Evolutionary conservation across 495 filamentous ascomycete genomes (phyloP), one percentile per base, ranked within the genome.

Genomic region (Penicillium dipodomyicola): DNA sequence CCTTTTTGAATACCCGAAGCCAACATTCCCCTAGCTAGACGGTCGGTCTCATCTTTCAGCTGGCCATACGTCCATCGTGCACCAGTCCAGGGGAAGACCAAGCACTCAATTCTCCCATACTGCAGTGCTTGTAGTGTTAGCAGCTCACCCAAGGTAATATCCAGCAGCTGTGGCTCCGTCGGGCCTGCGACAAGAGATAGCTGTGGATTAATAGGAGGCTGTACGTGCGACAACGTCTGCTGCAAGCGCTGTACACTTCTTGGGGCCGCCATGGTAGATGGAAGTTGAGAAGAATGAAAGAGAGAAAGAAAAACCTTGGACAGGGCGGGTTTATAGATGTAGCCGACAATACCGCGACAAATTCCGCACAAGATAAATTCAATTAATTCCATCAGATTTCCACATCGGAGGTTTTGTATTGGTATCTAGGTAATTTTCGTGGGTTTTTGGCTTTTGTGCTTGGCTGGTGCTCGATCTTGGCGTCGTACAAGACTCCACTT

Each of bases 41-140:
- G 73, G 25, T 84, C 78, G 47, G 78, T 79, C 65, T 85, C 80
- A 48, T 82, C 77, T 55, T 85, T 81, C 50, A 89, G 70, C 43
- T 86, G 75, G 42, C 79, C 74, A 62, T 87, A 89, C 1, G 85
- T 87, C 84, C 83, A 87, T 54, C 85, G 72, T 17, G 84, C 77
- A 3, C 82, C 83, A 0, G 84, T 86, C 83, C 84, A 87, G 4
- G 85, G 82, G 35, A 85, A 84, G 15, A 88, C 80, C 19, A 88
- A 67, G 32, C 80, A 86, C 61, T 88, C 84, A 30, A 78, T 75
- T 20, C 76, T 74, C 2, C 80, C 77, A 68, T 85, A 80, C n/a
- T 82, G 80, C 4, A 81, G 71, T 23, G 80, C 82, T 72, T 88
- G 85, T 3, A 85, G 71, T 30, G 82, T 77, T 32, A 89, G 70